Evolutionary conservation across 305 asterid species (phyloP).

Genomic region (Fraxinus ornus): DNA sequence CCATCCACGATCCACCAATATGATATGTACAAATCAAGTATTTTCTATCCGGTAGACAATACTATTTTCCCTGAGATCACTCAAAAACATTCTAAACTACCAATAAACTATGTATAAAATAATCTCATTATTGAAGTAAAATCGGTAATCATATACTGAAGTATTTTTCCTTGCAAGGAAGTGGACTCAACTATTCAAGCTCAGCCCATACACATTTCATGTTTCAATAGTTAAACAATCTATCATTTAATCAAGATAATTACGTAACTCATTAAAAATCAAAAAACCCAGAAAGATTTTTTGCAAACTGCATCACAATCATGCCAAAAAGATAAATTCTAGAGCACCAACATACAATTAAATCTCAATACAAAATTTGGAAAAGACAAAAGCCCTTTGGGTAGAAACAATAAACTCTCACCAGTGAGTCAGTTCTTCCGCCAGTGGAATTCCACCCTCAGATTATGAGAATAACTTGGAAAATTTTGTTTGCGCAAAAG

Average conservation of each 20-base stretch:
- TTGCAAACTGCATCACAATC: background rate
- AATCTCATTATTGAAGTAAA: background rate
- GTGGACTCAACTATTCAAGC: background rate
- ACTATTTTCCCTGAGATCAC: background rate
- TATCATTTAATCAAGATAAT: background rate
- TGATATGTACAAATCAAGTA: background rate
- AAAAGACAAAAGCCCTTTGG: background rate
- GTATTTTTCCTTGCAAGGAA: background rate
- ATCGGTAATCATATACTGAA: background rate
- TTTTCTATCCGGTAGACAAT: background rate
- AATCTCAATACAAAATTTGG: background rate
- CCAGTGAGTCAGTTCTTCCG: constrained; percentile 1
- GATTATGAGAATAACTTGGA: background rate
- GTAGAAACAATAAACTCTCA: background rate
- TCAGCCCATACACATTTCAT: background rate
- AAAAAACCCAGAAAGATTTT: background rate
- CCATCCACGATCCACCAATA: background rate
- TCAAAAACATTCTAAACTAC: background rate
- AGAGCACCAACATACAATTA: background rate
- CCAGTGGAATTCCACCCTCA: background rate
- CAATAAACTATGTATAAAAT: background rate
- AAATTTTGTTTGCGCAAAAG: background rate
- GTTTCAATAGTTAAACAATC: background rate
- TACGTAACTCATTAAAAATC: background rate
- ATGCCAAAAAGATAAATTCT: background rate